Percentiles rank a stretch among this genome's conserved stretches.
Evolutionary conservation across 2,329 filamentous ascomycete species (phyloP).

Genomic region (Colletotrichum navitas): DNA sequence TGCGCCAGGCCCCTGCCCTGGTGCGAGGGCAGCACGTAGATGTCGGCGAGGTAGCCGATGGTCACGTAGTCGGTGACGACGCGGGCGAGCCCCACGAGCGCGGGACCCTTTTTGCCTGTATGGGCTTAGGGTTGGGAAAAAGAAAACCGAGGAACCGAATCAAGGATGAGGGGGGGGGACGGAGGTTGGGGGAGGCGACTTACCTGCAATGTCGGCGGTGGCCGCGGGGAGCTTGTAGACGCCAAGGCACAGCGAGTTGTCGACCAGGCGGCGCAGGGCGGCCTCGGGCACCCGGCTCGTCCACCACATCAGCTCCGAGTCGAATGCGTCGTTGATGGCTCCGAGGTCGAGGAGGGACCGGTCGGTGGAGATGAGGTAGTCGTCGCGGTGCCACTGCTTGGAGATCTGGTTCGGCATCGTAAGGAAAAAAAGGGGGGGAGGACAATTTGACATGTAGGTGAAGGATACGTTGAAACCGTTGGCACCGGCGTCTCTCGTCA

Average conservation of each 20-base stretch:
- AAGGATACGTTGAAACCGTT: slow-evolving; percentile 20
- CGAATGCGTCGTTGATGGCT: slow-evolving; percentile 68
- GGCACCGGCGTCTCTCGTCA: not conserved
- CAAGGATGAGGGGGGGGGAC: not conserved
- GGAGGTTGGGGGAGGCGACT: slow-evolving; percentile 16
- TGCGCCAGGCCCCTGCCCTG: slow-evolving; percentile 73
- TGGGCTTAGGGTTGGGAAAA: not conserved
- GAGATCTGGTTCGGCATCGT: slow-evolving; percentile 42
- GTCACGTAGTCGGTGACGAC: slow-evolving; percentile 42
- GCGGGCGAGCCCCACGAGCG: slow-evolving; percentile 56
- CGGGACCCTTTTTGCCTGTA: slow-evolving; percentile 45
- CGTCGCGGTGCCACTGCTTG: slow-evolving; percentile 63
- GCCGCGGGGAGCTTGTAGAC: slow-evolving; percentile 60
- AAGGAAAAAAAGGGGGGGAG: not conserved
- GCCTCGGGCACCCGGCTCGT: slow-evolving; percentile 63
- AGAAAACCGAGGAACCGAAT: not conserved
- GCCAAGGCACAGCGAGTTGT: slow-evolving; percentile 71
- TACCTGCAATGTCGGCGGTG: slow-evolving; percentile 51
- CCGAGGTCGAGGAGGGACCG: slow-evolving; percentile 65
- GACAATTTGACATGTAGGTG: slow-evolving; percentile 15
- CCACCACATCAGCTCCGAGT: slow-evolving; percentile 72
- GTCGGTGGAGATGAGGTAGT: slow-evolving; percentile 73
- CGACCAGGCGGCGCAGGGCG: slow-evolving; percentile 63
- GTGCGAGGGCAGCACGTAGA: slow-evolving; percentile 72
- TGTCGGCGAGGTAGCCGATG: slow-evolving; percentile 65